These are phyloP conservation scores for Lotmaria passim DNA, from an alignment of 208 protist genomes.

Conservation along the genomic window DNA sequence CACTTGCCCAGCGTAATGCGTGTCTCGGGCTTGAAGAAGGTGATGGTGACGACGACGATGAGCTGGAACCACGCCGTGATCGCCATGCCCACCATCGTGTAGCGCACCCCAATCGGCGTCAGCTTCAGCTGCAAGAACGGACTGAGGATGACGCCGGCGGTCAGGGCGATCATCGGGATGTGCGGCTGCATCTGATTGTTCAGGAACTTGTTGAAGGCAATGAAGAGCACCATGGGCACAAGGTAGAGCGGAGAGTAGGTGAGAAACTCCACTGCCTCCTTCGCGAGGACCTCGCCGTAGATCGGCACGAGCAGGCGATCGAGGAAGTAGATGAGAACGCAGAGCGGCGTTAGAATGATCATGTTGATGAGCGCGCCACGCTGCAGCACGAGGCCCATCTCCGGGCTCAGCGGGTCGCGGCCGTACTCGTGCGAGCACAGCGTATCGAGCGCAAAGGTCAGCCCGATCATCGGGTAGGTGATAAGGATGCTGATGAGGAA, in stretches of 20 bases:
- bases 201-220: constrained; percentile 85
- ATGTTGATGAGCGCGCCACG: constrained; percentile 79
- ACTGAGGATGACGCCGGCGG: constrained; percentile 66
- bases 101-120: constrained; percentile 77
- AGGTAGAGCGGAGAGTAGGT: constrained; percentile 68
- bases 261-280: constrained; percentile 70
- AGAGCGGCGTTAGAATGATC: constrained; percentile 61
- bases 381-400: constrained; percentile 80
- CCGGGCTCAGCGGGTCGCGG: constrained; percentile 65
- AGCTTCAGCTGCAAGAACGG: constrained; percentile 72
- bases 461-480: constrained; percentile 77
- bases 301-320: constrained; percentile 47
- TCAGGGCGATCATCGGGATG: constrained; percentile 81
- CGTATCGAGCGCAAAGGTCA: constrained; percentile 87
- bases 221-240: constrained; percentile 67
- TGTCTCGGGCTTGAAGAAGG: constrained; percentile 65
- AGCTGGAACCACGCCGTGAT: constrained; percentile 84
- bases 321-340: constrained; percentile 57
- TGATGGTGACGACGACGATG: constrained; percentile 61
- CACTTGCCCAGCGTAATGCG: constrained; percentile 70
- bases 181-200: constrained; percentile 88
- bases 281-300: constrained; percentile 62
- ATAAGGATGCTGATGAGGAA: constrained; percentile 77
- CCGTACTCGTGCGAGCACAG: constrained; percentile 88
- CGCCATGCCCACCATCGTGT: constrained; percentile 85